Evolutionary conservation across 2,329 filamentous ascomycete genomes (phyloP), one percentile per base, ranked within the genome.

Genomic region (Leptographium galeiforme): DNA sequence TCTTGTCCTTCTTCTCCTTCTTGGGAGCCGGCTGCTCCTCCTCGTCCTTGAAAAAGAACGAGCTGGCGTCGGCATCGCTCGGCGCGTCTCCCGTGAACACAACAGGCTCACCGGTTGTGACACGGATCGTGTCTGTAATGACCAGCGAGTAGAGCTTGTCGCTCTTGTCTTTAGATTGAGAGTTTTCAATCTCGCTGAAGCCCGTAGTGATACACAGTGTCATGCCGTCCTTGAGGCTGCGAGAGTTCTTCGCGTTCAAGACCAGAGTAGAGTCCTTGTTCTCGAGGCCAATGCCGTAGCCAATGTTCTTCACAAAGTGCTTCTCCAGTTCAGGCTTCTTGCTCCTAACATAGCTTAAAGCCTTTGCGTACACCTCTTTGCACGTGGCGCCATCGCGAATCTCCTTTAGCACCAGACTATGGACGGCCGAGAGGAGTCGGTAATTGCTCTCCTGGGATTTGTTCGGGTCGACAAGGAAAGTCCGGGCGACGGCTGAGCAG

Each of bases 11-110:
- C 76, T 93, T 94, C 61, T 90, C 83, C 69, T 94, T 94, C 61
- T 93, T 94, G n/a, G 88, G 86, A 11, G 86, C 79, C 36, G 87
- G 86, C 66, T 89, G 83, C 58, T 88, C 81, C 60, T 95, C 89
- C 57, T 95, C 89, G 61, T 97, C 91, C 65, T 95, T 95, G 75
- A 98, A 98, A 71, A 96, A 97, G 74, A 98, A 98, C 0, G 91
- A 95, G 41, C 91, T 91, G 5, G 89, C 89, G 63, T 97, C 93
- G 55, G 95, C 81, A 63, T 95, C 91, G 33, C 87, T 87, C 2
- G 90, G 84, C 0, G 91, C 90, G 64, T 96, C 90, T 55, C 89
- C 89, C 18, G 93, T 98, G 70, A 98, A 97, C 33, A 96, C 82
- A 36, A 89, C 84, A 0, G 85, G 79, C 50, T 95, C 89, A n/a